Conservation (phyloP, 805 yeast genomes). For the Candida boidinii region DNA sequence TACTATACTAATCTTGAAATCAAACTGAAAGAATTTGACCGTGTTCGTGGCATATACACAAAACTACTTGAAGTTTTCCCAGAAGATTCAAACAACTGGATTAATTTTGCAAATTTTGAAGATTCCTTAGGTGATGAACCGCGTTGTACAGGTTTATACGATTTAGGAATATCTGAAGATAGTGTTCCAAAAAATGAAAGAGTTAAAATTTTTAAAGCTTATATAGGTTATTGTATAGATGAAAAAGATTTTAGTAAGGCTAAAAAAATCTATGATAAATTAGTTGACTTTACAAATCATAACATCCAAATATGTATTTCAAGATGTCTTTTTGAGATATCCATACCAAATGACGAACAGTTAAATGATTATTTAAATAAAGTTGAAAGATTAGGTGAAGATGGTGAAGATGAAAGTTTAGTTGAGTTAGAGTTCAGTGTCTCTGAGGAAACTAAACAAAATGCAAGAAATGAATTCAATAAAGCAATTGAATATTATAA, state of each 20-base stretch:
- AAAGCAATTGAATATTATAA: slow-evolving; percentile 40
- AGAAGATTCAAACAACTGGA: slow-evolving; percentile 38
- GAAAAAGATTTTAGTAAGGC: slow-evolving; percentile 49
- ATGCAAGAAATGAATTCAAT: slow-evolving; percentile 45
- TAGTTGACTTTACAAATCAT: slow-evolving; percentile 23
- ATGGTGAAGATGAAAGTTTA: slow-evolving; percentile 31
- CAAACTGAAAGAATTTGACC: slow-evolving; percentile 65
- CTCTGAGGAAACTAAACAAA: slow-evolving; percentile 27
- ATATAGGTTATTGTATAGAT: slow-evolving; percentile 55
- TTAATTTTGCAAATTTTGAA: slow-evolving; percentile 64
- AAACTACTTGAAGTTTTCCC: slow-evolving; percentile 49
- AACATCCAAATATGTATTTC: slow-evolving; percentile 48
- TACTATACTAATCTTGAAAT: slow-evolving; percentile 64
- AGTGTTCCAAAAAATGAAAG: slow-evolving; percentile 4
- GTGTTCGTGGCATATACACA: slow-evolving; percentile 68
- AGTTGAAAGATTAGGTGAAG: slow-evolving; percentile 14
- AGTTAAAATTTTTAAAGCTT: slow-evolving; percentile 16
- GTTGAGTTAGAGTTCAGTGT: slow-evolving; percentile 40
- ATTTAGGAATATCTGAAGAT: slow-evolving; percentile 32
- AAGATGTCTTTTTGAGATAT: slow-evolving; percentile 63
- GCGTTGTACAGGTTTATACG: slow-evolving; percentile 56
- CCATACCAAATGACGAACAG: slow-evolving; percentile 51
- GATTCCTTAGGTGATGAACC: slow-evolving; percentile 55
- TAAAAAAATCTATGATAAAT: slow-evolving; percentile 36
- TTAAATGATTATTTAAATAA: slow-evolving; percentile 24